Evolutionary conservation across 2,329 filamentous ascomycete species (phyloP).

Genomic region (Microsporum canis): DNA sequence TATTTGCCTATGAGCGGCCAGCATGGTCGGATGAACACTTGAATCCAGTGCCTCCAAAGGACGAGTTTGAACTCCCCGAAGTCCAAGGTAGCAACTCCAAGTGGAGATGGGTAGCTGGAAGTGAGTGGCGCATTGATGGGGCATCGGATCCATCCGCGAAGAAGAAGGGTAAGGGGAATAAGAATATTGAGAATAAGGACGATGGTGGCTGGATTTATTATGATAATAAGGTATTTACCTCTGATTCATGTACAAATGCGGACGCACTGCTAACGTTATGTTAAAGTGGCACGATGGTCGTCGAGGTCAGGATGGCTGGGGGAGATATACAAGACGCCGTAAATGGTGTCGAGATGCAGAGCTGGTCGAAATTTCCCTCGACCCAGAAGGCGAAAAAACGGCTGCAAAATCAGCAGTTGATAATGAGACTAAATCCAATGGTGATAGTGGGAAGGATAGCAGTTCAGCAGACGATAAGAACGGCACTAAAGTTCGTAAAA

Average conservation of each 20-base stretch:
- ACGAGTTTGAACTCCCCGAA: slow-evolving; percentile 58
- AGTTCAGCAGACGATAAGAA: slow-evolving; percentile 19
- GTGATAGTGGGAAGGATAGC: slow-evolving; percentile 13
- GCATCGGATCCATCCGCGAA: slow-evolving; percentile 27
- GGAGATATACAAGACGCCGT: slow-evolving; percentile 77
- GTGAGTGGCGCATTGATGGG: slow-evolving; percentile 78
- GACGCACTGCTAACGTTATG: neutral
- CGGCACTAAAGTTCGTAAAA: slow-evolving; percentile 23
- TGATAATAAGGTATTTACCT: slow-evolving; percentile 67
- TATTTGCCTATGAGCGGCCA: slow-evolving; percentile 81
- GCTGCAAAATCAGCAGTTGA: slow-evolving; percentile 25
- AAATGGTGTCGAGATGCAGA: slow-evolving; percentile 98
- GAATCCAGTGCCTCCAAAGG: slow-evolving; percentile 63
- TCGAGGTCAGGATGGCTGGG: slow-evolving; percentile 80
- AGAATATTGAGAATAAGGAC: slow-evolving; percentile 40
- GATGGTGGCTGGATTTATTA: slow-evolving; percentile 92
- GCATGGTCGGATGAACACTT: slow-evolving; percentile 96
- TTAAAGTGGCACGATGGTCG: slow-evolving; percentile 76
- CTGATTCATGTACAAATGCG: neutral
- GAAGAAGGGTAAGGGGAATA: slow-evolving; percentile 39
- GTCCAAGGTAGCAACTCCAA: slow-evolving; percentile 51
- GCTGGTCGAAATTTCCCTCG: slow-evolving; percentile 59
- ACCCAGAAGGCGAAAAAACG: slow-evolving; percentile 6
- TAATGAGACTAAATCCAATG: slow-evolving; percentile 14
- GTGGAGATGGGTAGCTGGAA: slow-evolving; percentile 76